phyloP scores from a whole-genome alignment of 139 green algal genomes.

The Coelastrella sp. region DNA sequence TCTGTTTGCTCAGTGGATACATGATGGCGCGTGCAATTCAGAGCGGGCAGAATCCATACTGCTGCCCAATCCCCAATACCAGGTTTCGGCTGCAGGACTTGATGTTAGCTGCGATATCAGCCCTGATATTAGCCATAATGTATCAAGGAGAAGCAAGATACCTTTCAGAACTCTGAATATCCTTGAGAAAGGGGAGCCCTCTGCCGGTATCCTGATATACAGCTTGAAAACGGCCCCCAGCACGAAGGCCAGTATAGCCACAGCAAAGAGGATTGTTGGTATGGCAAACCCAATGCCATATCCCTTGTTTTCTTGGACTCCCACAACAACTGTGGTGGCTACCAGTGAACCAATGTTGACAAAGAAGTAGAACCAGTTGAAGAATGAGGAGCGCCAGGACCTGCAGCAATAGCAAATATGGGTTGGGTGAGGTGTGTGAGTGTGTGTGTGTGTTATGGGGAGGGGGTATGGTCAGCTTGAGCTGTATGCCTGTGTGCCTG shows the following conservation, averaged over 20 bases:
- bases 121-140: background rate
- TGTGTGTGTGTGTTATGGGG: too few species aligned
- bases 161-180: conserved; percentile 42
- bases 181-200: conserved; percentile 45
- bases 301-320: conserved; percentile 53
- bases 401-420: background rate
- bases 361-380: conserved; percentile 96
- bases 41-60: too few species aligned
- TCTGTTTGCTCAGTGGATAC: too few species aligned
- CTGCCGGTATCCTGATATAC: conserved; percentile 21
- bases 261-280: conserved; percentile 54
- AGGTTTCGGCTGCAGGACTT: background rate
- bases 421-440: background rate
- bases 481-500: background rate
- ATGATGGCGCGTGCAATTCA: too few species aligned
- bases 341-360: conserved; percentile 86
- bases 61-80: too few species aligned
- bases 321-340: conserved; percentile 52
- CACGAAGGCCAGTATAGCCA: conserved; percentile 30
- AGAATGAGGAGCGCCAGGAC: conserved; percentile 80
- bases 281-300: conserved; percentile 61
- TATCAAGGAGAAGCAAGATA: background rate
- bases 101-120: background rate
- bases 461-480: background rate
- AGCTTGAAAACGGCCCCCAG: conserved; percentile 36